Evolutionary conservation across 2,329 filamentous ascomycete species (phyloP), one percentile per base, ranked within the genome.

Genomic region (Zymoseptoria pseudotritici): DNA sequence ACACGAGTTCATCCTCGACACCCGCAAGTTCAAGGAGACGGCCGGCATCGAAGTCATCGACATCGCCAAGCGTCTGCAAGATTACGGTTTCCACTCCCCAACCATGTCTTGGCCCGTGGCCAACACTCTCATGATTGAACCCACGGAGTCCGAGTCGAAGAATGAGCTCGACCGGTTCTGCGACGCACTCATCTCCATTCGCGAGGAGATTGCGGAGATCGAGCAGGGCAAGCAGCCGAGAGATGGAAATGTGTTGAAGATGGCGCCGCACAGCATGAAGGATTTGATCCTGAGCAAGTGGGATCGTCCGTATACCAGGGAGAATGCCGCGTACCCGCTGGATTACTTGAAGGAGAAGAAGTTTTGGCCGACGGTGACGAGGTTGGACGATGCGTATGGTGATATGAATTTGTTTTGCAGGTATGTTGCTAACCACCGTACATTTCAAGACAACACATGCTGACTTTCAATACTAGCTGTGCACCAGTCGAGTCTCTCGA

Each of bases 111-210:
- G 90, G 90, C 93, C 93, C 1, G 91, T 97, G 2, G 84, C 90
- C 56, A 95, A 95, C 77, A 97, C 93, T 0, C 84, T 97, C 52
- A 97, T 97, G 93, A 96, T 97, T 66, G 93, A 97, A 79, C 93
- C 93, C 2, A 97, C 93, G 0, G 93, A 97, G 78, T 92, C 88
- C 13, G 93, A 97, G 80, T 90, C 85, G 76, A 92, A 94, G 74
- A 88, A 88, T 63, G 93, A 97, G 79, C 84, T 97, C 2, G 93
- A 97, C 75, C 87, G 93, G 21, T 97, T 97, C 80, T 90, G 91
- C 63, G 88, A 97, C 65, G 91, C 93, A 0, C 80, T 97, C 50
- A 89, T 97, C 68, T 85, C 84, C 58, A 97, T 97, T 72, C 85
- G 93, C 19, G 76, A 83, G 61, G 93, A 97, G 77, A 97, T 97